Evolutionary conservation across 306 rosid species (phyloP).

Genomic region (Prosopis cineraria): DNA sequence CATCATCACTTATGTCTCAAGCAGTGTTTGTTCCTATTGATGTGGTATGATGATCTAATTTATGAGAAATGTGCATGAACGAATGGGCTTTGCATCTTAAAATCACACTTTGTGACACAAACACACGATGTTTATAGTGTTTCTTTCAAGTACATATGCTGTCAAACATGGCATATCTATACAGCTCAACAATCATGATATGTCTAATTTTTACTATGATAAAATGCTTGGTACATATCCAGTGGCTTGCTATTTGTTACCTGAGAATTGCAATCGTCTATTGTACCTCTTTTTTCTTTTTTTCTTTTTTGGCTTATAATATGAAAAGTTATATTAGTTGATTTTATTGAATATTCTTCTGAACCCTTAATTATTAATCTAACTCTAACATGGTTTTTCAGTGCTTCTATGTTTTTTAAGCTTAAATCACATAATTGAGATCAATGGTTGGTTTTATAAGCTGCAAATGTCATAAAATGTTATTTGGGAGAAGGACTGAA

Average conservation of each 20-base stretch:
- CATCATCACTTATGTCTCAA: slow-evolving; percentile 81
- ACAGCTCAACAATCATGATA: not conserved
- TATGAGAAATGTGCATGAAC: slow-evolving; percentile 1
- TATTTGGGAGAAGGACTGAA: slow-evolving; percentile 24
- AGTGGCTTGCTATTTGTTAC: slow-evolving; percentile 13
- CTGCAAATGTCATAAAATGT: not conserved
- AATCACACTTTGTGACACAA: not conserved
- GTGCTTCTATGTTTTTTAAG: not conserved
- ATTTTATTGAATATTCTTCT: slow-evolving; percentile 11
- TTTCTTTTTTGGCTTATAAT: not conserved
- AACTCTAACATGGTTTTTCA: not conserved
- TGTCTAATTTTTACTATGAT: not conserved
- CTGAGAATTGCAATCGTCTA: not conserved
- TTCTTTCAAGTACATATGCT: slow-evolving; percentile 27
- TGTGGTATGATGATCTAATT: slow-evolving; percentile 67
- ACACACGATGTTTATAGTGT: slow-evolving; percentile 4
- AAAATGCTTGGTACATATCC: slow-evolving; percentile 11
- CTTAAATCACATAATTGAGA: not conserved
- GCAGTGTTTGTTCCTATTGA: slow-evolving; percentile 96
- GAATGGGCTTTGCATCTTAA: not conserved
- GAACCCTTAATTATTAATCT: not conserved
- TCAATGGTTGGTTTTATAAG: not conserved
- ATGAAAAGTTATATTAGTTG: not conserved
- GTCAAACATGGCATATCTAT: slow-evolving; percentile 16
- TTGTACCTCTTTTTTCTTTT: not conserved